Base-by-base conservation (phyloP, 2,329 filamentous ascomycete species). In the Colletotrichum nymphaeae region DNA sequence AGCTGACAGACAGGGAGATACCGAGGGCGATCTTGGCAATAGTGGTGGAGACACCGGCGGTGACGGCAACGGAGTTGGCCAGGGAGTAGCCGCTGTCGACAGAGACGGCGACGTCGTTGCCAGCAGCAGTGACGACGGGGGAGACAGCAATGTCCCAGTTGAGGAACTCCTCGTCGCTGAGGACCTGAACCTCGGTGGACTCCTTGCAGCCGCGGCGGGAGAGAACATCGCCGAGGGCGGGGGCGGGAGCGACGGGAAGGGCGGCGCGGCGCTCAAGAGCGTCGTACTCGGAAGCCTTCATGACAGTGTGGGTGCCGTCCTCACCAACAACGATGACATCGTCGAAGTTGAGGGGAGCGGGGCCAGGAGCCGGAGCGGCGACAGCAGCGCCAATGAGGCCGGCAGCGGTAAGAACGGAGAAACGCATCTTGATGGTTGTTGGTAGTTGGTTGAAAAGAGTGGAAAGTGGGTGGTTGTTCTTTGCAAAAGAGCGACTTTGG, bases 101-200 rank as follows among this genome's bases (percentile, higher is more conserved):
- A 2, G 81, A 67, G 11, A 84, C 79, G n/a, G 67, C 73, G 53
- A 81, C 77, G 3, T 62, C 76, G 26, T 76, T 78, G 8, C 78
- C 79, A 9, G 75, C 77, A 8, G 81, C 80, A 60, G 78, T 77
- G 16, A 81, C 75, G 11, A 84, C 79, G 24, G 78, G 77, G 16
- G 83, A 84, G 76, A 84, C 82, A 59, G 76, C 76, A 1, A 82
- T 76, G 68, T 85, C 83, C 83, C 83, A 84, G 76, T 82, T 82
- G 26, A 82, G 76, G 75, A 84, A 85, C 42, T 76, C 76, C 4
- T 73, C 65, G 30, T 78, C 77, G 6, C 74, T 75, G 26, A 76
- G 59, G 22, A 79, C 71, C 71, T 79, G 78, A 11, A 78, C 72
- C 73, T 78, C 78, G 53, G 75, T 76, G 63, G 69, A 77, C 52